Evolutionary conservation across 2,329 filamentous ascomycete species (phyloP).

Genomic region (Nemania sp.): DNA sequence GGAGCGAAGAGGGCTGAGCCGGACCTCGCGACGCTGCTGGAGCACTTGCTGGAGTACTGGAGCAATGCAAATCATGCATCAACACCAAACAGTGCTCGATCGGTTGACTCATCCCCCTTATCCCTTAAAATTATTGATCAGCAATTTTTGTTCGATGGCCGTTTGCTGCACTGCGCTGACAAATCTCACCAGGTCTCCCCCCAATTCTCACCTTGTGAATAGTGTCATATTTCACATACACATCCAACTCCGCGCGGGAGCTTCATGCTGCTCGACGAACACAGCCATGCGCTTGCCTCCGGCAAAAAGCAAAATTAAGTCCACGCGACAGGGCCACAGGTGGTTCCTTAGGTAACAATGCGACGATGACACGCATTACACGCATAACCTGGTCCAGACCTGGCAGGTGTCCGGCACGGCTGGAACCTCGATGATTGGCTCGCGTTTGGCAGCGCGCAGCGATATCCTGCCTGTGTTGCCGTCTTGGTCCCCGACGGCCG

Average conservation of each 20-base stretch:
- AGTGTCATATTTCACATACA: no score
- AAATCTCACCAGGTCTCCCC: slow-evolving; percentile 4
- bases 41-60: neutral
- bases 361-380: slow-evolving; percentile 18
- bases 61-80: slow-evolving; percentile 10
- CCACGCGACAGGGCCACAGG: no score
- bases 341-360: no score
- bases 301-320: no score
- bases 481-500: no score
- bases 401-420: slow-evolving; percentile 8
- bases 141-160: neutral
- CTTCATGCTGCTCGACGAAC: no score
- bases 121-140: no score
- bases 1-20: no score
- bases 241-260: no score
- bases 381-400: no score
- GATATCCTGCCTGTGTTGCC: neutral
- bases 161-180: slow-evolving; percentile 18
- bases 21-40: no score
- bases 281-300: neutral
- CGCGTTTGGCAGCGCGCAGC: neutral
- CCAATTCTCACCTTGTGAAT: neutral
- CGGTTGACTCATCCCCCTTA: slow-evolving; percentile 13
- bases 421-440: slow-evolving; percentile 16
- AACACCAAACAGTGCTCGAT: neutral